Percentiles rank a stretch among this genome's conserved stretches.
These are phyloP conservation scores for Phytophthora podocarpi DNA, from an alignment of 352 stramenopile species.

Conservation along the genomic window DNA sequence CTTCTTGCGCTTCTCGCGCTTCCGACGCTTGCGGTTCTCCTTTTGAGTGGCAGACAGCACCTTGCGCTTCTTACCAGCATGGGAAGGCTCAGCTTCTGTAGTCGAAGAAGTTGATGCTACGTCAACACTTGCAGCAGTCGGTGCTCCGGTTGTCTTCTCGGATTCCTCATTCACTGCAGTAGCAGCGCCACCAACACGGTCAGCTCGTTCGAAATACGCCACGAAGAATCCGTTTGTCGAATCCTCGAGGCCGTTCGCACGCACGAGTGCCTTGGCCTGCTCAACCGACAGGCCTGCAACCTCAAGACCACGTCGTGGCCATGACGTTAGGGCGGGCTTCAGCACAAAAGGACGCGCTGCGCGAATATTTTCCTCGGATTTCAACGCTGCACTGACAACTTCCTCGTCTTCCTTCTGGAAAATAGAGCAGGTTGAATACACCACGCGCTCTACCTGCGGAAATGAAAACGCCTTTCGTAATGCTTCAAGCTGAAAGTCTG, in stretches of 20 bases:
- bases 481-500: conserved; percentile 94
- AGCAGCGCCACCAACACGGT: not conserved
- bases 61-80: conserved; percentile 60
- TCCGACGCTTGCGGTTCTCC: conserved; percentile 77
- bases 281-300: conserved; percentile 60
- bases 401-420: conserved; percentile 96
- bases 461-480: conserved; percentile 96
- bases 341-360: conserved; percentile 68
- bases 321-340: conserved; percentile 67
- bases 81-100: not conserved
- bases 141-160: not conserved
- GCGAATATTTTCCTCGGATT: conserved; percentile 51
- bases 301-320: conserved; percentile 71
- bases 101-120: not conserved
- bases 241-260: conserved; percentile 92
- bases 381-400: conserved; percentile 91
- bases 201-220: conserved; percentile 90
- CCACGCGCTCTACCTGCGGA: conserved; percentile 91
- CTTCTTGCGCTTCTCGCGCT: conserved; percentile 72
- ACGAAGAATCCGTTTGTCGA: conserved; percentile 98
- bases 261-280: conserved; percentile 87
- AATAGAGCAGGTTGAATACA: conserved; percentile 98
- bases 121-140: not conserved
- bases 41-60: conserved; percentile 65
- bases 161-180: not conserved